Conservation (phyloP, 345 rosid genomes). For the Eucalyptus tenuipes region DNA sequence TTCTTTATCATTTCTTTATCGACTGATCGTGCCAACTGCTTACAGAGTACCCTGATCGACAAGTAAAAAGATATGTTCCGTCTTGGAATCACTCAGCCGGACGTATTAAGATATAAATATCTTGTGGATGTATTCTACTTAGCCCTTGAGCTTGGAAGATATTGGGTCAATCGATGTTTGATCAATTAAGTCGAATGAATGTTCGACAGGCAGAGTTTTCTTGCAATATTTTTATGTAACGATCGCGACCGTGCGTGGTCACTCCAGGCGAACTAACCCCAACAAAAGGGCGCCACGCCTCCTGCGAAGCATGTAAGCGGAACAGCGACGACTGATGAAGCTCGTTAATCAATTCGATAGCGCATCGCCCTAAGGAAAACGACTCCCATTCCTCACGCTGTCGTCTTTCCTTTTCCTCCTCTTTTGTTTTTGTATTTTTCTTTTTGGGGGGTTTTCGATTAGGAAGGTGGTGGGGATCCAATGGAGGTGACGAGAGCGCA, state of each 20-base stretch:
- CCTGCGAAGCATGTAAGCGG: neutral
- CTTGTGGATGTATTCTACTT: neutral
- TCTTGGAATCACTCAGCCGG: neutral
- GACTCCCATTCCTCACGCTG: neutral
- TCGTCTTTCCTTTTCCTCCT: neutral
- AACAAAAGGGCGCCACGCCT: neutral
- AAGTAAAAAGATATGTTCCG: neutral
- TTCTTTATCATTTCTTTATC: neutral
- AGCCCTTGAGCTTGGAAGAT: neutral
- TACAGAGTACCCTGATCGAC: neutral
- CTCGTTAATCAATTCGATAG: neutral
- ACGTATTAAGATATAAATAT: neutral
- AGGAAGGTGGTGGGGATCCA: neutral
- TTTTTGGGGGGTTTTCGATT: too few relatives aligned
- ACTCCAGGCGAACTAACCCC: neutral
- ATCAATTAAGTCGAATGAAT: neutral
- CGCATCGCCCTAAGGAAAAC: neutral
- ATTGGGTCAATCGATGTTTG: neutral
- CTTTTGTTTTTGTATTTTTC: neutral
- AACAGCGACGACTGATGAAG: neutral
- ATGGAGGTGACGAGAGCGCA: neutral
- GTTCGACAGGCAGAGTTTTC: neutral
- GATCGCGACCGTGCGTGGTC: neutral
- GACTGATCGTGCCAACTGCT: neutral
- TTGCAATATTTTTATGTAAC: neutral